These are phyloP conservation scores for Colletotrichum graminicola DNA, from an alignment of 2,329 filamentous ascomycete genomes.

Conservation along the genomic window DNA sequence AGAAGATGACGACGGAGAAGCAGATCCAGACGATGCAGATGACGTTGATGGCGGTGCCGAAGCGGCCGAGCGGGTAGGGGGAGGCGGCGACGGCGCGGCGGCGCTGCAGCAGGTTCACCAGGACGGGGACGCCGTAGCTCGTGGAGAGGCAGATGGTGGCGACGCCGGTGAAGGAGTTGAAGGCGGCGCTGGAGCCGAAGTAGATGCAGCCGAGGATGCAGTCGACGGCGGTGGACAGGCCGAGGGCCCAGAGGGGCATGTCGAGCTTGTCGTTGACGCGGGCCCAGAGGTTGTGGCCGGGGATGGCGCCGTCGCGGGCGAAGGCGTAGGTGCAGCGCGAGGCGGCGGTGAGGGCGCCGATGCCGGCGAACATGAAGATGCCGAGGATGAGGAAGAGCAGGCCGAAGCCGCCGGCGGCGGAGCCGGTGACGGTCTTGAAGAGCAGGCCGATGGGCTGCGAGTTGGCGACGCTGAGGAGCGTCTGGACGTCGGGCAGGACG, in stretches of 20 bases:
- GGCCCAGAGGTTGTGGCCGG: constrained; percentile 75
- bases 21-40: constrained; percentile 78
- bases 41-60: constrained; percentile 77
- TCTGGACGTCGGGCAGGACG: constrained; percentile 75
- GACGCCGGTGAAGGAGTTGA: constrained; percentile 84
- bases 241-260: constrained; percentile 77
- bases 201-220: constrained; percentile 82
- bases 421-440: constrained; percentile 82
- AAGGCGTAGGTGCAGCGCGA: constrained; percentile 83
- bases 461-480: constrained; percentile 74
- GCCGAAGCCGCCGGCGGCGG: constrained; percentile 78
- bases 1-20: constrained; percentile 79
- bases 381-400: constrained; percentile 81
- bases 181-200: constrained; percentile 81
- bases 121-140: constrained; percentile 81
- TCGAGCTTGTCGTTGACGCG: constrained; percentile 74
- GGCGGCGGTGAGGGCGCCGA: constrained; percentile 80
- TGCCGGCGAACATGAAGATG: constrained; percentile 82
- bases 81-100: constrained; percentile 76
- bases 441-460: constrained; percentile 81
- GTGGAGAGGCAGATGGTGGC: constrained; percentile 83
- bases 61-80: constrained; percentile 75
- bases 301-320: constrained; percentile 80
- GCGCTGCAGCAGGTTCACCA: constrained; percentile 76
- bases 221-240: constrained; percentile 76